Evolutionary conservation across 371 early-diverging fungal species (phyloP).

Genomic region (Nematocida displodere): DNA sequence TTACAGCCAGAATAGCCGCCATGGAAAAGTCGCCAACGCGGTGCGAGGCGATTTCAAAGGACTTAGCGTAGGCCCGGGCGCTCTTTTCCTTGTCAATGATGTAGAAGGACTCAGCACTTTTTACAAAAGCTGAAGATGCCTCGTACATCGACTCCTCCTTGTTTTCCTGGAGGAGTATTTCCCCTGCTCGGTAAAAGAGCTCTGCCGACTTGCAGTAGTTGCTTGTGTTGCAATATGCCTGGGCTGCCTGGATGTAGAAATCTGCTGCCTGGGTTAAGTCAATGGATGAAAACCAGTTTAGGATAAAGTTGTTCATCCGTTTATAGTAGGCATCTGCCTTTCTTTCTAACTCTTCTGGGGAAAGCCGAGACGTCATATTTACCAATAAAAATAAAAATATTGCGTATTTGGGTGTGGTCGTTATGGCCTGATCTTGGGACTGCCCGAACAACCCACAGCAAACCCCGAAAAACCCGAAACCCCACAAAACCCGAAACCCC

Average conservation of each 20-base stretch:
- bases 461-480: too few relatives aligned
- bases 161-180: constrained; percentile 24
- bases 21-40: constrained; percentile 9
- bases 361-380: neutral
- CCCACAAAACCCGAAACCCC: too few relatives aligned
- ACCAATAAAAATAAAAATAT: constrained; percentile 46
- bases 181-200: constrained; percentile 25
- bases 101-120: constrained; percentile 41
- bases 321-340: constrained; percentile 36
- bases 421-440: too few relatives aligned
- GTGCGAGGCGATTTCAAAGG: neutral
- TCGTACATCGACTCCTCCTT: constrained; percentile 22
- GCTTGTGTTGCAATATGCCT: constrained; percentile 10
- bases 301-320: constrained; percentile 12
- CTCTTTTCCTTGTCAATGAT: constrained; percentile 34
- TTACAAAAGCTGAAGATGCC: constrained; percentile 25
- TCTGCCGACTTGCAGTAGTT: constrained; percentile 37
- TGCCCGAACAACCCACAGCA: too few relatives aligned
- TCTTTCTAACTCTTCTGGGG: constrained; percentile 46
- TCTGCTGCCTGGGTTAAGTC: constrained; percentile 28
- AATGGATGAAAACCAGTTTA: neutral
- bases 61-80: constrained; percentile 7
- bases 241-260: constrained; percentile 28
- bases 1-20: constrained; percentile 22
- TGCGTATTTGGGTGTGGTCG: too few relatives aligned